Percentiles rank a stretch among this genome's conserved stretches.
phyloP scores from a whole-genome alignment of 805 yeast genomes.

The Candida manassasensis region DNA sequence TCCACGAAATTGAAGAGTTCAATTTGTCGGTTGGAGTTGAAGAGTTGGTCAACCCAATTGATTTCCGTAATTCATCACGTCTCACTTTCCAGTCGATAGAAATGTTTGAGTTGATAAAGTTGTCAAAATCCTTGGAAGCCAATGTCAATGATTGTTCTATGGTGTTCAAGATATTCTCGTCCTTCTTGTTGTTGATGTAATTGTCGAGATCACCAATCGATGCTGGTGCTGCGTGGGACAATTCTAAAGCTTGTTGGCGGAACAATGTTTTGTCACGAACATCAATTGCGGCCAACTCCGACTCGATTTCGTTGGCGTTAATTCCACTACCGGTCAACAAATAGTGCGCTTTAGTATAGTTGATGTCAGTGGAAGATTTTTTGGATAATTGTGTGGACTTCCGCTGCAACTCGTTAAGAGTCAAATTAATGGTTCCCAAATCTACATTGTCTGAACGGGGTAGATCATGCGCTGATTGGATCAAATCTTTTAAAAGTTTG shows the following conservation, averaged over 20 bases:
- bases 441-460: conserved; percentile 59
- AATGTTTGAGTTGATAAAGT: conserved; percentile 65
- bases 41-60: conserved; percentile 48
- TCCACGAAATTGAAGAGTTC: conserved; percentile 30
- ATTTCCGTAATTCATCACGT: conserved; percentile 67
- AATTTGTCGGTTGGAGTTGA: conserved; percentile 8
- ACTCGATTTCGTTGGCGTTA: conserved; percentile 76
- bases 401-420: conserved; percentile 71
- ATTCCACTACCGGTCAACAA: conserved; percentile 85
- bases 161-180: conserved; percentile 75
- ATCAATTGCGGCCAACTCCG: conserved; percentile 40
- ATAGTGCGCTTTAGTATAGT: conserved; percentile 75
- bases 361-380: conserved; percentile 28
- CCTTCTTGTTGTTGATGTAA: conserved; percentile 65
- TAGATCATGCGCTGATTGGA: conserved; percentile 72
- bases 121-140: conserved; percentile 81
- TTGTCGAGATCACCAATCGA: conserved; percentile 44
- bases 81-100: conserved; percentile 81
- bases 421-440: conserved; percentile 75
- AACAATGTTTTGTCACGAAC: conserved; percentile 1
- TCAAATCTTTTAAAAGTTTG: conserved; percentile 56
- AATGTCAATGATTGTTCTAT: conserved; percentile 73
- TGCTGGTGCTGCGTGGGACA: conserved; percentile 5
- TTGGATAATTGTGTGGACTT: conserved; percentile 57
- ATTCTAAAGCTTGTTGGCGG: not conserved